Conservation (phyloP, 2,329 filamentous ascomycete species). For the Shiraia sp. region DNA sequence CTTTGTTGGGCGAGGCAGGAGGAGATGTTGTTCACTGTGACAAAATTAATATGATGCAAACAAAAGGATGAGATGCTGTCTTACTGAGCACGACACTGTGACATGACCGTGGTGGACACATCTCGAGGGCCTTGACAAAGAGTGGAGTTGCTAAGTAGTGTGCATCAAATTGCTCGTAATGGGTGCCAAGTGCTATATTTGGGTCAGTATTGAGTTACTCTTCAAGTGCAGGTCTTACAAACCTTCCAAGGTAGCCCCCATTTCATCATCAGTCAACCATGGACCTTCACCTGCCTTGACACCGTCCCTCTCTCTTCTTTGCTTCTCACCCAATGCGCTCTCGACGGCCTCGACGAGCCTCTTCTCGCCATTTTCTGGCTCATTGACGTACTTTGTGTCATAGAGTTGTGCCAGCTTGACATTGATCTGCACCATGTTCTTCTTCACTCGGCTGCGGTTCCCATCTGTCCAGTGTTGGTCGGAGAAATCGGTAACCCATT, state of each 20-base stretch:
- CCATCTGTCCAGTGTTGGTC: slow-evolving; percentile 45
- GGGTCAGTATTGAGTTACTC: too few relatives aligned
- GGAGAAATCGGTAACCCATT: slow-evolving; percentile 52
- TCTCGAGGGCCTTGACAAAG: slow-evolving; percentile 79
- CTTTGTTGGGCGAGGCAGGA: slow-evolving; percentile 71
- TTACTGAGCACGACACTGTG: slow-evolving; percentile 78
- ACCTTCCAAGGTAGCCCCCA: slow-evolving; percentile 76
- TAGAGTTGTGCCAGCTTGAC: slow-evolving; percentile 88
- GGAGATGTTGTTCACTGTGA: slow-evolving; percentile 76
- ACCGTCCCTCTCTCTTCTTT: slow-evolving; percentile 67
- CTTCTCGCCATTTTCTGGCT: slow-evolving; percentile 75
- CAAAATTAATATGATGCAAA: slow-evolving; percentile 7
- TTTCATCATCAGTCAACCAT: slow-evolving; percentile 72
- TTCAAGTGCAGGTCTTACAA: slow-evolving; percentile 3
- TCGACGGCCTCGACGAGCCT: slow-evolving; percentile 80
- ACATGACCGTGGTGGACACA: slow-evolving; percentile 68
- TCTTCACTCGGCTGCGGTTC: slow-evolving; percentile 68
- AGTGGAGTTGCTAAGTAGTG: slow-evolving; percentile 83
- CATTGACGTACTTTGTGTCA: slow-evolving; percentile 72
- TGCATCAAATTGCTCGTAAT: slow-evolving; percentile 73
- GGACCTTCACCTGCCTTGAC: slow-evolving; percentile 70
- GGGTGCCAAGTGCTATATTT: slow-evolving; percentile 67
- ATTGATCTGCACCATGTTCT: slow-evolving; percentile 73
- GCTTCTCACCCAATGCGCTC: slow-evolving; percentile 73
- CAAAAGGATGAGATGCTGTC: slow-evolving; percentile 29